phyloP scores from a whole-genome alignment of 73 alveolate species.

The Uronychia binucleata region DNA sequence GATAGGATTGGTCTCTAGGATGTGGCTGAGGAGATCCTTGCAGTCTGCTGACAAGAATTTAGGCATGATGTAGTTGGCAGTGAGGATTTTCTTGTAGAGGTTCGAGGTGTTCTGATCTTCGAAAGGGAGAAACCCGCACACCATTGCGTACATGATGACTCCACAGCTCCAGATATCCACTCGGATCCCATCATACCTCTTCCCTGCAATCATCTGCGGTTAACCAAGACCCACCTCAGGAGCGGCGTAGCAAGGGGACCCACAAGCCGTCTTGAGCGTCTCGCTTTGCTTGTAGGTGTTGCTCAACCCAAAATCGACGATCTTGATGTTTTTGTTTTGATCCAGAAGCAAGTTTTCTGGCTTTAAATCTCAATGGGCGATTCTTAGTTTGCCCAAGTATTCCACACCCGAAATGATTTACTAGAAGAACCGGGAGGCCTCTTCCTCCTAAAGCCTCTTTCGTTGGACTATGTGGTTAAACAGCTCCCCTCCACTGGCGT shows the following conservation, averaged over 20 bases:
- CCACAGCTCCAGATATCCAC: constrained; percentile 78
- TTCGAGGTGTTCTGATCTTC: constrained; percentile 73
- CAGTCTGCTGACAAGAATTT: constrained; percentile 65
- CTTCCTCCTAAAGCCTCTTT: constrained; percentile 73
- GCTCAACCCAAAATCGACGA: constrained; percentile 87
- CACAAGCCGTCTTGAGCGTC: constrained; percentile 85
- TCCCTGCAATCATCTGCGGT: constrained; percentile 76
- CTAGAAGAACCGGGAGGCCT: constrained; percentile 74
- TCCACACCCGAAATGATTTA: constrained; percentile 83
- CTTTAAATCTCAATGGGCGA: constrained; percentile 85
- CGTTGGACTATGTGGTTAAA: constrained; percentile 75
- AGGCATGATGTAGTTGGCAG: constrained; percentile 72
- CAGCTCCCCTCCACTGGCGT: constrained; percentile 82
- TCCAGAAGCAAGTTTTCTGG: constrained; percentile 87
- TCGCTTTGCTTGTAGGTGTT: constrained; percentile 77
- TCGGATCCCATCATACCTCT: constrained; percentile 63
- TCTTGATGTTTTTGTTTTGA: constrained; percentile 68
- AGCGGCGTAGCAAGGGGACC: constrained; percentile 93
- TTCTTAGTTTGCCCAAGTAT: constrained; percentile 76
- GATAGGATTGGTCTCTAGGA: constrained; percentile 76
- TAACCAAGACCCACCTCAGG: too few relatives aligned
- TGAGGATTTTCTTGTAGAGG: constrained; percentile 76
- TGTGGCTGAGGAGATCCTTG: constrained; percentile 64
- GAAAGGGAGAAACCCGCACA: constrained; percentile 71
- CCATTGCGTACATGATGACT: constrained; percentile 67